Conservation (phyloP, 108 stramenopile genomes). For the Phaeodactylum tricornutum region DNA sequence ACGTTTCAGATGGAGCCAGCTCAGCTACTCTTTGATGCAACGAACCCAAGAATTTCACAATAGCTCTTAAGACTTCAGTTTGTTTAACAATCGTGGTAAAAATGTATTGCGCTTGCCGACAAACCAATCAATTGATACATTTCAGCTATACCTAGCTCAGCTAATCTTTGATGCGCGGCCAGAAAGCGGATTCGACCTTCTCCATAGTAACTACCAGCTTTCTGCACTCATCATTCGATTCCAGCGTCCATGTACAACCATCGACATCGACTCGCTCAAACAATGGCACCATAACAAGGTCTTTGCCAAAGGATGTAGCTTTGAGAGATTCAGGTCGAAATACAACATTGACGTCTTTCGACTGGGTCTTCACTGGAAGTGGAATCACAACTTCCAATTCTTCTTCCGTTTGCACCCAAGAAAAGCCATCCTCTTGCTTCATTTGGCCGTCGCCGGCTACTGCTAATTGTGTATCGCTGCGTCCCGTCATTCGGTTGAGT, state of each 20-base stretch:
- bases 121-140: too few species aligned
- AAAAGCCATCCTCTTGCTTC: constrained; percentile 37
- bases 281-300: constrained; percentile 21
- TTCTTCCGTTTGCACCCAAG: constrained; percentile 65
- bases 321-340: constrained; percentile 32
- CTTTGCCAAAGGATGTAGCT: constrained; percentile 25
- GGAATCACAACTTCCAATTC: constrained; percentile 51
- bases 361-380: constrained; percentile 12
- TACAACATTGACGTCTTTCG: constrained; percentile 33
- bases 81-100: too few species aligned
- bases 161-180: constrained; percentile 20
- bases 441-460: constrained; percentile 56
- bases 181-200: constrained; percentile 20
- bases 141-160: too few species aligned
- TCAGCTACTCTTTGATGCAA: too few species aligned
- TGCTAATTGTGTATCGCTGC: constrained; percentile 27
- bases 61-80: too few species aligned
- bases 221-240: constrained; percentile 4
- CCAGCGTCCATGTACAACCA: constrained; percentile 78
- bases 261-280: constrained; percentile 57
- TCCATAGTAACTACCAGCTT: constrained; percentile 32
- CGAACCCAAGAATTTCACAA: too few species aligned
- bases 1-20: too few species aligned
- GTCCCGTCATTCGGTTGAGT: constrained; percentile 44
- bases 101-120: too few species aligned